Conservation (phyloP, 371 early-diverging fungal species). For the Apophysomyces variabilis region DNA sequence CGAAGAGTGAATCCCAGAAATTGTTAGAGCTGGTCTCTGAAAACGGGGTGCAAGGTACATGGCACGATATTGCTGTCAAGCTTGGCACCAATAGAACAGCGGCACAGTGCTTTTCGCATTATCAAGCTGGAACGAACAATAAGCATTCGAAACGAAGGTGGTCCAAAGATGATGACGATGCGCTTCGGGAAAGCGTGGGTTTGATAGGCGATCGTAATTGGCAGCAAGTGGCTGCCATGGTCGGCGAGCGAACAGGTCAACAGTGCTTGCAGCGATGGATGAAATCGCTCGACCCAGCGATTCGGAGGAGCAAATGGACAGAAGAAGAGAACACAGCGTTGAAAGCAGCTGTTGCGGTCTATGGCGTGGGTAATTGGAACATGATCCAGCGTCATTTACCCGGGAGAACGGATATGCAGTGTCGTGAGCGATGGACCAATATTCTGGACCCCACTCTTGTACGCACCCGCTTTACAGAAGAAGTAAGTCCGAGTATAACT, state of each 20-base stretch:
- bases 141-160: conserved; percentile 40
- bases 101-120: conserved; percentile 79
- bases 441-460: conserved; percentile 68
- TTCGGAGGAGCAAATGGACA: conserved; percentile 77
- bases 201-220: conserved; percentile 70
- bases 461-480: conserved; percentile 56
- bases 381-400: conserved; percentile 72
- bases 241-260: conserved; percentile 73
- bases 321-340: conserved; percentile 76
- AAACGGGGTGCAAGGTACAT: conserved; percentile 53
- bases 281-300: conserved; percentile 76
- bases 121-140: conserved; percentile 54
- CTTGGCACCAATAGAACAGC: conserved; percentile 75
- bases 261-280: conserved; percentile 89
- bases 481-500: conserved; percentile 34
- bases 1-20: conserved; percentile 54
- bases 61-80: conserved; percentile 66
- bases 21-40: conserved; percentile 53
- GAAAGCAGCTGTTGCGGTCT: conserved; percentile 63
- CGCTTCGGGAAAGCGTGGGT: conserved; percentile 61
- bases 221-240: conserved; percentile 68
- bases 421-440: conserved; percentile 86
- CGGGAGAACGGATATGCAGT: conserved; percentile 86
- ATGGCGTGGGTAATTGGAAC: conserved; percentile 80
- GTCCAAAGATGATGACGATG: conserved; percentile 67